Evolutionary conservation across 352 stramenopile genomes (phyloP), one percentile per base, ranked within the genome.

Genomic region (Aphanomyces cochlioides): DNA sequence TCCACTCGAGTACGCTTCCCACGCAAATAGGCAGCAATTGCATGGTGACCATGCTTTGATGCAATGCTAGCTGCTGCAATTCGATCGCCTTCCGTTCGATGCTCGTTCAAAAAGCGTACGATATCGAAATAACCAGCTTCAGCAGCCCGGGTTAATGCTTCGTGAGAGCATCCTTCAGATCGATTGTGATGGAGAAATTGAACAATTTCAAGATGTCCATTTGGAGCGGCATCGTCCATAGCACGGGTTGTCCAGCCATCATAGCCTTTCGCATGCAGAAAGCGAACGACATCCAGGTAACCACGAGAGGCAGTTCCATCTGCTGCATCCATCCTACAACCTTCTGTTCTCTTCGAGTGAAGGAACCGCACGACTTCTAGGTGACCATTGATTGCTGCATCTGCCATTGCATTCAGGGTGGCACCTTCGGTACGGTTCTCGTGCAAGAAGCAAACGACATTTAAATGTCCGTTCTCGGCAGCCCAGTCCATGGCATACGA

Each of bases 171-270:
- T 36, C 63, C 63, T 56, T 69, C 63, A 10, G 12, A 17, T 28
- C 40, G 63, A 7, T 69, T 12, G 4, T 37, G 15, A 36, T 47
- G 21, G 21, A 76, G 50, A 48, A 60, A 77, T 38, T 69, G 41
- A 15, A 77, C 73, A 7, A 77, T 36, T 66, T 56, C 13, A 58
- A 36, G 40, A 2, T 72, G 54, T 6, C 66, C 66, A 45, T 45
- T 50, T 8, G 64, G 4, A 3, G 58, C 58, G 0, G 54, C 66
- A 56, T 72, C 41, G 36, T 69, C 66, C 54, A 72, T 72, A 3
- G 39, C 54, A 17, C 34, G n/a, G 8, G 37, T 36, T 8, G 58
- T 43, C 21, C 10, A 37, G 15, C 66, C 66, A 15, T 57, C 50
- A 15, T 41, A 68, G 13, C 50, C 12, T 8, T 56, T 10, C 50